Base-by-base conservation (phyloP, 2,329 filamentous ascomycete species). In the Davidsoniella australis region DNA sequence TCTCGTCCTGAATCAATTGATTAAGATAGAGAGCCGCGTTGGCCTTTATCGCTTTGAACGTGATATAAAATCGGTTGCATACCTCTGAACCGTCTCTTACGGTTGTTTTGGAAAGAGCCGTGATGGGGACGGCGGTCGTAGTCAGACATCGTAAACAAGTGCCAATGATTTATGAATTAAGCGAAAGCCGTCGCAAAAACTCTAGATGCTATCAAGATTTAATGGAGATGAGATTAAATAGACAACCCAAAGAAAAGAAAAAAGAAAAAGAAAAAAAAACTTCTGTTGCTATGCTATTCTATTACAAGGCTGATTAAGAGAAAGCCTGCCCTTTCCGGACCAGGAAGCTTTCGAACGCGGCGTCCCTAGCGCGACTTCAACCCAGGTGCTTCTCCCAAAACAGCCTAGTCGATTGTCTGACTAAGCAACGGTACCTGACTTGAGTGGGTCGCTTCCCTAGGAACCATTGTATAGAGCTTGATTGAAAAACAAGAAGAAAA, bases 81-180 rank as follows among this genome's bases (percentile, higher is more conserved):
- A 88, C 86, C 86, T 83, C 84, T 74, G 61, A 80, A 82, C 61
- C 86, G 76, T 59, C 82, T 74, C 67, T 93, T 94, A 63, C 82
- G 78, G 58, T 76, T 77, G 62, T 78, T 69, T 59, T 72, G 17
- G 7, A 33, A 39, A 20, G 24, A 65, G 53, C 62, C 64, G 37
- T 70, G 66, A 12, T 62, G 59, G 36, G 69, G 72, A 61, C 79
- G 65, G 55, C 72, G 67, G 55, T 77, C 73, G 63, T 74, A 68
- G 57, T 78, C 75, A 43, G 70, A 69, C 75, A 78, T 72, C 49
- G 41, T 51, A 43, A 10, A 20, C 36, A 20, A 17, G 20, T 33
- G 10, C 24, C 14, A 18, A 39, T 12, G 18, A 3, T 12, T 47
- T 18, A 26, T 23, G 4, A n/a, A 23, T 39, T 16, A 16, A 29